A percentile compares a stretch with the other conserved stretches of the same genome.
phyloP scores from a whole-genome alignment of 306 rosid species.

The Castanea sativa region DNA sequence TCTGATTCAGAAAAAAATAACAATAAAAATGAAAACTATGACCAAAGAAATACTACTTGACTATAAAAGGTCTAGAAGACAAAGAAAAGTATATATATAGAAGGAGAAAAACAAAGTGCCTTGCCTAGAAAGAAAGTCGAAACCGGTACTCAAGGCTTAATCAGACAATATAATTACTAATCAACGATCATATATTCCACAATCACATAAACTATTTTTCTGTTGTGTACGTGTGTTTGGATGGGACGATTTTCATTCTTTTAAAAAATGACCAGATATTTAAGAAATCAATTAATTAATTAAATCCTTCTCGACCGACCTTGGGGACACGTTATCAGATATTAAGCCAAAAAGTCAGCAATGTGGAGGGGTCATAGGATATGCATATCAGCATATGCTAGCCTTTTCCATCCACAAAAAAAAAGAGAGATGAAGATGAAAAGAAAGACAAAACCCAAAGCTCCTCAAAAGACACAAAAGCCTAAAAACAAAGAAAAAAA shows the following conservation, averaged over 20 bases:
- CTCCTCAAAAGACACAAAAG: conserved; percentile 11
- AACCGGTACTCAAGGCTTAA: neutral
- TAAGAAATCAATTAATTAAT: neutral
- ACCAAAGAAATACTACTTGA: neutral
- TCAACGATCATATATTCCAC: neutral
- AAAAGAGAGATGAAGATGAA: too few relatives aligned
- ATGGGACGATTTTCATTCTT: neutral
- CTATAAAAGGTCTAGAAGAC: neutral
- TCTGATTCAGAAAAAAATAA: too few relatives aligned
- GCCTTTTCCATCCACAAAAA: conserved; percentile 19
- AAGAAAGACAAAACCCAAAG: conserved; percentile 10
- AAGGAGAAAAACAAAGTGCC: neutral
- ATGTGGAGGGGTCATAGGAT: neutral
- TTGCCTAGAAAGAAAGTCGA: neutral
- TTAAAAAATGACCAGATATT: neutral
- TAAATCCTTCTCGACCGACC: neutral
- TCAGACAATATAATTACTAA: conserved; percentile 13
- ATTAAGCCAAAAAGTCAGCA: neutral
- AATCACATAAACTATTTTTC: neutral
- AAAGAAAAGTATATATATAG: neutral
- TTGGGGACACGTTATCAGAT: neutral
- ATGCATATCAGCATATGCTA: neutral
- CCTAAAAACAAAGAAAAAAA: neutral
- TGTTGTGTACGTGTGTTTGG: neutral
- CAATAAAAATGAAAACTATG: too few relatives aligned